Base-by-base conservation (phyloP, 352 stramenopile species). In the Phytophthora fragariaefolia region DNA sequence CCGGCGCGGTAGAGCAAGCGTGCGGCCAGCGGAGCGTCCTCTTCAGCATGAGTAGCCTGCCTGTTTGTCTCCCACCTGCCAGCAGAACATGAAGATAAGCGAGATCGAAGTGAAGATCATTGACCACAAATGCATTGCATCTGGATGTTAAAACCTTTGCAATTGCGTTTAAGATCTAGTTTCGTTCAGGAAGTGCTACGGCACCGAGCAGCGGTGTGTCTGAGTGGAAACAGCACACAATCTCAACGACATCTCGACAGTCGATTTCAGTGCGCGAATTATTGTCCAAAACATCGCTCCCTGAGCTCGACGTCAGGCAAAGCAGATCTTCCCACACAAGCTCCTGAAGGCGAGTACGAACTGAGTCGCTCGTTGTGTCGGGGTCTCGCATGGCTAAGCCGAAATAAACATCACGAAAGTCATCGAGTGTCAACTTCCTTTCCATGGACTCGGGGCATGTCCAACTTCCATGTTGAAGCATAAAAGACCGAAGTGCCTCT, bases 341-440 rank as follows among this genome's bases (percentile, higher is more conserved):
- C 52, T 83, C 69, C 48, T 70, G 48, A 27, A 74, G 71, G n/a
- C 56, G 53, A 55, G 38, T 15, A 17, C 53, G 58, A 55, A 50
- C 27, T 18, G 45, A 27, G 9, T 23, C 22, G 42, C 32, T 67
- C 23, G 48, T 47, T 34, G 13, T 24, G 13, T 49, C 57, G 22
- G 40, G 51, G 17, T 57, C 43, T 28, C 32, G 18, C 22, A 63
- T 9, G 36, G 65, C 67, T 30, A 77, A 56, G 24, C 17, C 28
- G 13, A 73, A 30, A 7, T 87, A 89, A 15, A 80, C 60, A 7
- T 80, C 76, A 22, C 69, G 63, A 43, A 87, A 49, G 42, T 89
- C 71, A 10, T 80, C 74, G 9, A 73, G 23, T 2, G 65, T 72
- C 18, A 89, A 61, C 18, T 50, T 51, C 34, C 28, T 57, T n/a